Conservation (phyloP, 108 stramenopile genomes). For the Skeletonema grethae region DNA sequence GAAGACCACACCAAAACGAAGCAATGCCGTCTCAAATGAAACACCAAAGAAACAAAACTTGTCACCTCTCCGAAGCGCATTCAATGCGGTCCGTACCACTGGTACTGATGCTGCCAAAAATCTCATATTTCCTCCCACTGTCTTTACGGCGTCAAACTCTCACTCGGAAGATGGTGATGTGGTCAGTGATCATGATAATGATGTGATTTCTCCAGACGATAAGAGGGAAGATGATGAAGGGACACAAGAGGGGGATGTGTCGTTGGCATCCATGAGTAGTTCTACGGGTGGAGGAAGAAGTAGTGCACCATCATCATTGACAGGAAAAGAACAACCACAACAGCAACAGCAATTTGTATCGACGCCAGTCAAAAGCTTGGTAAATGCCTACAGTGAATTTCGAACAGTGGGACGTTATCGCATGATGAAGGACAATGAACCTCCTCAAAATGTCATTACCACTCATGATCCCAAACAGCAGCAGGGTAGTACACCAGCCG, state of each 20-base stretch:
- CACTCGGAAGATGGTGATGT: not conserved
- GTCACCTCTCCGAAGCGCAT: slow-evolving; percentile 8
- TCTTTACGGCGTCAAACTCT: not conserved
- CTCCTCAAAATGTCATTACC: slow-evolving; percentile 11
- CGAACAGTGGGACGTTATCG: slow-evolving; percentile 38
- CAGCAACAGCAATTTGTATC: slow-evolving; percentile 9
- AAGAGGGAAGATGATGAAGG: not conserved
- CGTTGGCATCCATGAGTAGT: not conserved
- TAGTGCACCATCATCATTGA: not conserved
- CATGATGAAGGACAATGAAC: slow-evolving; percentile 23
- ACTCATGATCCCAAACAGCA: slow-evolving; percentile 13
- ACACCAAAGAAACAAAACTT: not conserved
- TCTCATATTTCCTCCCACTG: slow-evolving; percentile 18
- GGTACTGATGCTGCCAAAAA: slow-evolving; percentile 17
- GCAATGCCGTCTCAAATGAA: not conserved
- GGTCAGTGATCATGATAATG: not conserved
- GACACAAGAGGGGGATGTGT: not conserved
- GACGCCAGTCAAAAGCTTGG: slow-evolving; percentile 16
- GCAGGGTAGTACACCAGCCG: not conserved
- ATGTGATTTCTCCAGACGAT: not conserved
- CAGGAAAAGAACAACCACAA: not conserved
- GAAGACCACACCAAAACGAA: not conserved
- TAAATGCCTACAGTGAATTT: slow-evolving; percentile 41
- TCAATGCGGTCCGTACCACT: slow-evolving; percentile 2
- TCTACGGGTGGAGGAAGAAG: not conserved